Base-by-base conservation (phyloP, 148 eudicot genomes). In the Rhododendron simsii region DNA sequence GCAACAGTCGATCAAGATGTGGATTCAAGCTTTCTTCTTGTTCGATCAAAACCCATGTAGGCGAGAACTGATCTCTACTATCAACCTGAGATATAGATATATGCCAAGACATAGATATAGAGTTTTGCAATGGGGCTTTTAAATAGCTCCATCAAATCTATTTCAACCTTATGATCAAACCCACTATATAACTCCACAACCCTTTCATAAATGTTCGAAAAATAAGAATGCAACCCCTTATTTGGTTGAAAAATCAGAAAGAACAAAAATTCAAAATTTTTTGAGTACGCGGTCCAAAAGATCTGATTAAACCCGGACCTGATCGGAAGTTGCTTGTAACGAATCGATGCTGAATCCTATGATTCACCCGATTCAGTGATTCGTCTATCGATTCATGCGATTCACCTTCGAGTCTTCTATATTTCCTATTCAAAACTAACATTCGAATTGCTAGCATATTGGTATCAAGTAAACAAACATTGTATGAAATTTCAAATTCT, bases 381-480 rank as follows among this genome's bases (percentile, higher is more conserved):
- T 53, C 3, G 59, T 53, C 15, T 53, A 15, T 15, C 18, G 59
- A 53, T 12, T 53, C 59, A 53, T 53, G 59, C 18, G 16, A 53
- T 53, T 53, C 3, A 53, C 59, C 59, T 39, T 39, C 41, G 18
- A 53, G 15, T 53, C 59, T 13, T 13, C 16, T 53, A 53, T 53
- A 53, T 53, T 47, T 47, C 67, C 26, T 0, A 21, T 61, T 61
- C 67, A 61, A 16, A 61, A 26, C 67, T 61, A 61, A 7, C 26
- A 7, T 61, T 61, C 2, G n/a, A 61, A 61, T 61, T 18, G 26
- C n/a, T 61, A 61, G 28, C 67, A 61, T 21, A 61, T 61, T 85
- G 57, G 87, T 88, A 39, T 39, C 23, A 84, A 71, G 23, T 53
- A 88, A 50, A 7, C 61, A 41, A 41, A 21, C 37, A 65, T 48